Conservation (phyloP, 78 protist genomes). For the Guillardia theta region DNA sequence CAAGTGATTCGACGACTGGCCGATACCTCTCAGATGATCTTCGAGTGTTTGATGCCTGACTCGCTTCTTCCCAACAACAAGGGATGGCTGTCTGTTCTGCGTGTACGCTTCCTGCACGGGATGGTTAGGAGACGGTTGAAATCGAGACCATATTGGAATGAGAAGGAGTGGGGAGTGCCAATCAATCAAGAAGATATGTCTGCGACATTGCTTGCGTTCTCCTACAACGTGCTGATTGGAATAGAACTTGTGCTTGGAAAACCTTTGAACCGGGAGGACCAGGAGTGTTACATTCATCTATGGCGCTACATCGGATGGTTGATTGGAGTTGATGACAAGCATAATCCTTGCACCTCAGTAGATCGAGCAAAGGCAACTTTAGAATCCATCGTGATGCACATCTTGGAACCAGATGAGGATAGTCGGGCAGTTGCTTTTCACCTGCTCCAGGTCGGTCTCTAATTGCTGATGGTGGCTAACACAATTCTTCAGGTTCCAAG, state of each 20-base stretch:
- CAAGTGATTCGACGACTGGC: not conserved
- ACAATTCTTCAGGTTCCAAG: too few species aligned
- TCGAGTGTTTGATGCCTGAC: not conserved
- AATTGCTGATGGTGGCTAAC: too few species aligned
- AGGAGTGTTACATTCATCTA: constrained; percentile 1
- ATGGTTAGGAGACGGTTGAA: constrained; percentile 14
- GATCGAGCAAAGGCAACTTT: not conserved
- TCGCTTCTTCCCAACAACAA: not conserved
- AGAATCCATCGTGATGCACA: not conserved
- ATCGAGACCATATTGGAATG: not conserved
- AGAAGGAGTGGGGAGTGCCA: not conserved
- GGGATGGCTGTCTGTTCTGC: constrained; percentile 3
- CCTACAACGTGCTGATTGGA: not conserved
- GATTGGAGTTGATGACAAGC: not conserved
- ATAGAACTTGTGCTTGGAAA: not conserved
- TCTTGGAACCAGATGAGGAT: not conserved
- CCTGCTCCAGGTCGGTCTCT: too few species aligned
- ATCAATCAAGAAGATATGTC: constrained; percentile 17
- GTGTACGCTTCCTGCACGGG: constrained; percentile 37
- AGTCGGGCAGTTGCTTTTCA: not conserved
- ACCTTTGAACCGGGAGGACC: not conserved
- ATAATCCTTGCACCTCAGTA: not conserved
- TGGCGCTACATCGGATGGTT: constrained; percentile 43
- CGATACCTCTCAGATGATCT: not conserved
- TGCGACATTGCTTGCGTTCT: constrained; percentile 38